Base-by-base conservation (phyloP, 2,329 filamentous ascomycete species). In the Hymenoscyphus occultus region DNA sequence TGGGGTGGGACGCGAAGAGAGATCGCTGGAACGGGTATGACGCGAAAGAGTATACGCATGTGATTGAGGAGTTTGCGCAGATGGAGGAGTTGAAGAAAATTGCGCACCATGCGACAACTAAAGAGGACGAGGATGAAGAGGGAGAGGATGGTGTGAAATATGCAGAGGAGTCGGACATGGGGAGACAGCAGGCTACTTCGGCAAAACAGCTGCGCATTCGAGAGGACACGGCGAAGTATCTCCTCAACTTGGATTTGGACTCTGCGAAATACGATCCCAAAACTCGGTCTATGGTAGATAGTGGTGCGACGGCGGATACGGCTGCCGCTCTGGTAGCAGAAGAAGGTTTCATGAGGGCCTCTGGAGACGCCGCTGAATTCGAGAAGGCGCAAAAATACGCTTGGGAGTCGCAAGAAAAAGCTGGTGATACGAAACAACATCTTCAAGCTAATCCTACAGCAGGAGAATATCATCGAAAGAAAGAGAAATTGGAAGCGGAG, bases 1-100 rank as follows among this genome's bases (percentile, higher is more conserved):
- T 98, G 59, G 92, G 93, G 3, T 99, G 94, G 92, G 96, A 99
- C 77, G 95, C 95, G 28, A 99, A 99, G 81, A 85, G 95, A 71
- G 95, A 99, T 80, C 87, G 94, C 56, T 99, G 95, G 94, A 97
- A 97, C 75, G 94, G 94, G n/a, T 99, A 96, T 78, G 93, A 98
- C 76, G 82, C 93, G 0, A 87, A 86, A 70, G 91, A 98, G 77
- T 98, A 97, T 76, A 84, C 86, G 66, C 83, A 86, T 67, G 91
- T 98, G n/a, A 88, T 98, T 51, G 88, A 96, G 60, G 92, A 97
- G 72, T 97, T 91, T 77, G 89, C 95, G 68, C 86, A 94, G 75
- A 81, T 97, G 77, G 94, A 97, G 75, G 86, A 90, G 70, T 80
- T 97, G 68, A 88, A 76, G 67, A 82, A 81, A 57, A 81, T 80